Evolutionary conservation across 129 eudicot species (phyloP), one percentile per base, ranked within the genome.

Genomic region (Smallanthus sonchifolius): DNA sequence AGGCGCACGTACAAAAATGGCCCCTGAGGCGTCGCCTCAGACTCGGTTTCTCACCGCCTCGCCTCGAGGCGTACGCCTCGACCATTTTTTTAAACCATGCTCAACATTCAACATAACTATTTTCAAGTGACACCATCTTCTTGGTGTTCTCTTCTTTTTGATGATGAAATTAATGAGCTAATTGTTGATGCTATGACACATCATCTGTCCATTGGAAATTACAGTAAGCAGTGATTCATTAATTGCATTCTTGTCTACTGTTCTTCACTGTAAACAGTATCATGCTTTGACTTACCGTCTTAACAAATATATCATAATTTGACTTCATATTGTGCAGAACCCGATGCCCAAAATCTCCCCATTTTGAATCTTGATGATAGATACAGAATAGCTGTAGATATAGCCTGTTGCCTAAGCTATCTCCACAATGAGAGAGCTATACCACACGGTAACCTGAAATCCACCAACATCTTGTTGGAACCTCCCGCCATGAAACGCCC

Each of bases 371-470:
- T 91, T 34, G 69, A 57, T 14, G 84, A 84, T 43, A 69, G 97
- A 62, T 85, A 83, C 59, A 86, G 63, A 72, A 83, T 88, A 24
- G 80, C 92, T 0, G 68, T 80, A 57, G 90, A 86, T 62, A 82
- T 86, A 47, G 97, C 96, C 32, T 68, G 83, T 20, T 92, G 97
- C 59, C 84, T 92, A 6, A 85, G 85, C 65, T 85, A 83, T 84
- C 96, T 92, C 35, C 96, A 92, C 85, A 85, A 80, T 11, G 91
- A 92, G 71, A 84, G 83, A 60, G 87, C 91, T 37, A 89, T 88
- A 75, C 96, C 96, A 75, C 97, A 92, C 59, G 97, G 97, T 61
- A 91, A 86, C 90, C 86, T 92, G 64, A 92, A 92, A 83, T 86
- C 97, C 65, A 81, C 91, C 63, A 92, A 89, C 86, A 81, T 92